These are phyloP conservation scores for Alternaria sp. DNA, from an alignment of 2,329 filamentous ascomycete species.

Conservation along the genomic window DNA sequence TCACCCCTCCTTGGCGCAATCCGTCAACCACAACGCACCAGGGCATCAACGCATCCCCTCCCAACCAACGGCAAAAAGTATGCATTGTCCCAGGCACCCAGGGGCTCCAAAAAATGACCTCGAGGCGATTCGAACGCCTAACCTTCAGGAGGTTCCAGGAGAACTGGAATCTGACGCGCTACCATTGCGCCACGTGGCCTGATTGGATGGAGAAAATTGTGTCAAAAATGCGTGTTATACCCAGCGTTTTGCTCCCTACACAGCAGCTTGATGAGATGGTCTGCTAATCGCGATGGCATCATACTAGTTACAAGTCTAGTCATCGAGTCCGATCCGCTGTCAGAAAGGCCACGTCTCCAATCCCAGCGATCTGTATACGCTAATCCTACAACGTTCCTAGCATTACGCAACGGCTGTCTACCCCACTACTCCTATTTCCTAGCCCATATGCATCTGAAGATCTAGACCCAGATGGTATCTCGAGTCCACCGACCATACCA, in stretches of 20 bases:
- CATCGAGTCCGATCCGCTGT: not conserved
- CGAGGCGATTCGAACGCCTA: conserved; percentile 36
- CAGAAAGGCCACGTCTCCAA: not conserved
- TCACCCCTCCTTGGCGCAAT: conserved; percentile 5
- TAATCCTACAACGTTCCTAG: not conserved
- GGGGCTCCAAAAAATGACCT: conserved; percentile 17
- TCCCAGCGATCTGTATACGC: not conserved
- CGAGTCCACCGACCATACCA: not conserved
- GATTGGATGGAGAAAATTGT: conserved; percentile 12
- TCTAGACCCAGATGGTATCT: not conserved
- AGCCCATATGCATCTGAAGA: not conserved
- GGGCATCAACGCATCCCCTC: not conserved
- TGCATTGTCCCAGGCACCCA: not conserved
- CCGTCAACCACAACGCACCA: not conserved
- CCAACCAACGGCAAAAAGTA: not conserved
- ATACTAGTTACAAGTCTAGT: not conserved
- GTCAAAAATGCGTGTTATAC: not conserved
- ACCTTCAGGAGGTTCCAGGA: conserved; percentile 33
- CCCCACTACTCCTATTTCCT: not conserved
- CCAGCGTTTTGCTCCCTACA: not conserved
- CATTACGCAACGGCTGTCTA: not conserved
- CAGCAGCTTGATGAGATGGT: not conserved
- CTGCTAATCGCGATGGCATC: not conserved
- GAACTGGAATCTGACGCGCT: conserved; percentile 41
- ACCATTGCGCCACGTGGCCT: conserved; percentile 38